Conservation (phyloP, 176 grass and related monocot species). For the Zea luxurians region DNA sequence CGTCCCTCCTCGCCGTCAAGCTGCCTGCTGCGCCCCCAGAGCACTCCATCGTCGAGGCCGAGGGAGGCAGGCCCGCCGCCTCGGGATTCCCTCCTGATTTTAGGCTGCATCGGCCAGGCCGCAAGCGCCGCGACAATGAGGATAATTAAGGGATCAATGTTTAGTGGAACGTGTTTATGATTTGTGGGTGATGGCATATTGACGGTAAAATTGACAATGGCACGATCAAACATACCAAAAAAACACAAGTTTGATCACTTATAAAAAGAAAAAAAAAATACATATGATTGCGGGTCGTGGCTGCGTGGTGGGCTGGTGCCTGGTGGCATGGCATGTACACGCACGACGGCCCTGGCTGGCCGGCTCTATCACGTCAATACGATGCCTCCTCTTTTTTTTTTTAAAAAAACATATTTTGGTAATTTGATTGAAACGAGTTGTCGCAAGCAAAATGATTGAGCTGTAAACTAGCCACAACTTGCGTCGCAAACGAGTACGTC, state of each 20-base stretch:
- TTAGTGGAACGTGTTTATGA: too few relatives aligned
- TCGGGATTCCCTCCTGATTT: constrained; percentile 45
- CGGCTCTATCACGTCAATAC: not conserved
- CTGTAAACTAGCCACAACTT: not conserved
- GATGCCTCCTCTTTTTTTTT: not conserved
- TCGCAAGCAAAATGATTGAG: not conserved
- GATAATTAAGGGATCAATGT: not conserved
- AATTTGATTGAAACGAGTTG: not conserved
- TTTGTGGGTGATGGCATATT: too few relatives aligned
- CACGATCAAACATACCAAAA: too few relatives aligned
- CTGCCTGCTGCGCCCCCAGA: not conserved
- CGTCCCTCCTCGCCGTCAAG: not conserved
- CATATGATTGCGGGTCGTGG: too few relatives aligned
- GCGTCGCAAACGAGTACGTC: not conserved
- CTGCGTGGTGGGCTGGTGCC: too few relatives aligned
- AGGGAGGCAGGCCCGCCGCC: constrained; percentile 22
- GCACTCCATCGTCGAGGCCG: constrained; percentile 27
- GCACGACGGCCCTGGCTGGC: not conserved
- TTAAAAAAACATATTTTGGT: too few relatives aligned
- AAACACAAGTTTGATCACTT: too few relatives aligned
- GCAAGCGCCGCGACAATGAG: not conserved
- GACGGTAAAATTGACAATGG: too few relatives aligned
- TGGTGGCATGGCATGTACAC: not conserved
- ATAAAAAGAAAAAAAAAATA: too few relatives aligned
- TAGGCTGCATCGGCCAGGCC: constrained; percentile 21